Base-by-base conservation (phyloP, 805 yeast species). In the Barnettozyma sucrosica region DNA sequence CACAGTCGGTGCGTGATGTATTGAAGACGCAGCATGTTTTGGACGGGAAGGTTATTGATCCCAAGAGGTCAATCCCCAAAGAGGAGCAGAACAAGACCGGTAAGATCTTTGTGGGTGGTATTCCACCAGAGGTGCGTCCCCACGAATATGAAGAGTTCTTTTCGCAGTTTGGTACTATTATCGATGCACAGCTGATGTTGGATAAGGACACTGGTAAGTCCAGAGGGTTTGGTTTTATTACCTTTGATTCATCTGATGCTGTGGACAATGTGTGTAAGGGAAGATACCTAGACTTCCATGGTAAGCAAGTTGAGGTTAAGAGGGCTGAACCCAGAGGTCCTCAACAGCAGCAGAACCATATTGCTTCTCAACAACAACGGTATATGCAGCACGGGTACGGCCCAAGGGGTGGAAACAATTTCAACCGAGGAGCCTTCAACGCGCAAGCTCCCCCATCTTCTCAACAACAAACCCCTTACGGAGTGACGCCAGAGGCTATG, bases 1-100 rank as follows among this genome's bases (percentile, higher is more conserved):
- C 95, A n/a, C 67, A 72, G 25, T 80, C 93, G 37, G 98, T 92
- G 33, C 92, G 87, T 61, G 85, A 79, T 55, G 98, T 92, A 46
- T 76, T 92, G 56, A 81, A 80, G 55, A 81, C 85, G 51, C 93
- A 86, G 61, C 99, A 92, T 65, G 79, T 88, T 46, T 71, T 92
- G 44, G 99, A 92, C 62, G 98, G 98, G 54, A 92, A 92, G 67
- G 85, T 92, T 51, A 93, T 92, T 63, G 99, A 92, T 65, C 98
- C 99, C 36, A 92, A 92, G 66, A 79, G 98, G 60, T 97, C 99
- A 23, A 92, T 92, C 59, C 97, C 98, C 32, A 85, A 88, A 65
- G 97, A 92, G 64, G 97, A 92, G 66, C 99, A 92, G 67, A 97
- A 90, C 64, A 87, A 86, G 64, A 89, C 96, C 16, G 96, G 97